Evolutionary conservation across 805 yeast species (phyloP).

Genomic region (Candida insectorum): DNA sequence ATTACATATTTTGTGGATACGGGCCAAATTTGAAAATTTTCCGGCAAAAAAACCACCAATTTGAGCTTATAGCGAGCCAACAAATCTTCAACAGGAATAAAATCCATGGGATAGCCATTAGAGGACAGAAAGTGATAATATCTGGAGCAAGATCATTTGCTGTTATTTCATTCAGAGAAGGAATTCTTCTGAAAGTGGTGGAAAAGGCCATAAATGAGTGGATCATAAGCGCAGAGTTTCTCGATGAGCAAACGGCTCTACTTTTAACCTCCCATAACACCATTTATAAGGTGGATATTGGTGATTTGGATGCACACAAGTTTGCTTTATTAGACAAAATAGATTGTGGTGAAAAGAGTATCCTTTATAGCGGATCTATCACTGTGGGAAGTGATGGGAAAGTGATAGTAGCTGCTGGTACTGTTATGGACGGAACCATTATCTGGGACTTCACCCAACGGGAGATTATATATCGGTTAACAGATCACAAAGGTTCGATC

Average conservation of each 20-base stretch:
- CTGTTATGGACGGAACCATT: conserved; percentile 84
- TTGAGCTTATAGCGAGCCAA: conserved; percentile 32
- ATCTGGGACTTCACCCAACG: conserved; percentile 62
- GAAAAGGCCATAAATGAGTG: conserved; percentile 71
- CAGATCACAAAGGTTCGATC: conserved; percentile 87
- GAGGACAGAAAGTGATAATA: conserved; percentile 31
- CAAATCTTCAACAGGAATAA: conserved; percentile 68
- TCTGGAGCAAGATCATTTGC: conserved; percentile 76
- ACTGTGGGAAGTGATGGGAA: conserved; percentile 33
- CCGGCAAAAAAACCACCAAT: conserved; percentile 32
- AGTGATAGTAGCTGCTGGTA: conserved; percentile 77
- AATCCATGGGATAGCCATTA: conserved; percentile 69
- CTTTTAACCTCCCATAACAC: conserved; percentile 80
- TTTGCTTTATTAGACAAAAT: conserved; percentile 25
- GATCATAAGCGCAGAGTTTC: conserved; percentile 64
- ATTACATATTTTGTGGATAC: conserved; percentile 53
- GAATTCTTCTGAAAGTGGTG: conserved; percentile 5
- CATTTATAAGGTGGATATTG: conserved; percentile 36
- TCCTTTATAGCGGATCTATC: conserved; percentile 83
- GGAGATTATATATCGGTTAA: conserved; percentile 50
- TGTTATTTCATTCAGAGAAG: conserved; percentile 28
- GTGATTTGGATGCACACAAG: conserved; percentile 17
- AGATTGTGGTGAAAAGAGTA: conserved; percentile 68
- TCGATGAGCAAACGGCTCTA: conserved; percentile 31
- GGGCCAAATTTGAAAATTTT: conserved; percentile 67